Evolutionary conservation across 108 stramenopile species (phyloP), one percentile per base, ranked within the genome.

Genomic region (Pseudonitzschia delicatissima): DNA sequence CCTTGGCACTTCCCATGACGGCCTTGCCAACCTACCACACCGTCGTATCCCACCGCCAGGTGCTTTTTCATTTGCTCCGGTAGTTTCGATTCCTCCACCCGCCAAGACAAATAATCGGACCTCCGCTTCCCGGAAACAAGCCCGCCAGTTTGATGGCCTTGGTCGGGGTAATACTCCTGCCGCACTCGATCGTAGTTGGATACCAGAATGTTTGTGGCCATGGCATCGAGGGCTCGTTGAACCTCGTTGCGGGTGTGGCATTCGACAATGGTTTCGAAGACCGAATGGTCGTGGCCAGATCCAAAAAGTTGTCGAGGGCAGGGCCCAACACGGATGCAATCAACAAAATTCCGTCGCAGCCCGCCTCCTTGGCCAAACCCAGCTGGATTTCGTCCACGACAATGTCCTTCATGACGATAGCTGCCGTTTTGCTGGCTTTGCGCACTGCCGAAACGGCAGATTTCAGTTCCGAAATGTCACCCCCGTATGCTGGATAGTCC

Each of bases 391-490:
- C 93, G 64, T 94, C 93, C 49, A 94, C 90, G 25, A 94, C 88
- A 72, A 94, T 90, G 63, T 94, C 93, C 63, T 94, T 94, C 90
- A 94, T 90, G 26, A 94, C 88, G 11, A 94, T 90, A 3, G 93
- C 90, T 25, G 88, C 93, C 11, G 82, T 73, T 33, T 85, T 69
- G 52, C 74, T 78, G 6, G 83, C 81, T 25, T 62, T 63, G 17
- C 86, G 73, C 4, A 94, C 93, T 17, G 88, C 87, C 20, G 63
- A 42, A 5, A 94, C 86, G 0, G 93, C 85, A 5, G 84, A 80
- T 66, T 79, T 80, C 28, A 94, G 66, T 78, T 94, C 93, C 6
- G 76, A 55, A 40, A 91, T 49, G 62, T 94, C 93, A 9, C 93
- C 93, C 2, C 93, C 93, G 50, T 94, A 94, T 1, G 87, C 77